A percentile compares a stretch with the other conserved stretches of the same genome.
These are phyloP conservation scores for Bryoerythrophyllum caledonicum DNA, from an alignment of 225 moss, liverwort and hornwort genomes.

Conservation along the genomic window DNA sequence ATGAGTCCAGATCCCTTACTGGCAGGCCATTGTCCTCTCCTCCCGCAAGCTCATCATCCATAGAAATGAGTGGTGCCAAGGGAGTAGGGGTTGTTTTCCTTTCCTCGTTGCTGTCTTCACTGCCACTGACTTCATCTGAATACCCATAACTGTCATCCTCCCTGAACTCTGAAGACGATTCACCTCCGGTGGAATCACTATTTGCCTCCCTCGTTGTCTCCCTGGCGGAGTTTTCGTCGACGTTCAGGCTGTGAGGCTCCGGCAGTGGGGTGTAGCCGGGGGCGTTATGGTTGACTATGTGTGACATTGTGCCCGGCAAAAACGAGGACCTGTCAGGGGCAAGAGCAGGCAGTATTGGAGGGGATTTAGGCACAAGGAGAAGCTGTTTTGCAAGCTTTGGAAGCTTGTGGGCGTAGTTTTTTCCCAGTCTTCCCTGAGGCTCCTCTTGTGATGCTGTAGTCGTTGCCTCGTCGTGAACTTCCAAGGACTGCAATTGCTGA, in stretches of 20 bases:
- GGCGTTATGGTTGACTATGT: conserved; percentile 89
- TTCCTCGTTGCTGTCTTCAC: conserved; percentile 50
- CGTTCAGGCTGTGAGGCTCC: conserved; percentile 66
- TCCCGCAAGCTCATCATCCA: conserved; percentile 46
- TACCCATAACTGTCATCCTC: conserved; percentile 39
- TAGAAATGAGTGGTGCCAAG: conserved; percentile 56
- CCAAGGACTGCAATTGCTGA: conserved; percentile 45
- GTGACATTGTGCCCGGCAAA: conserved; percentile 96
- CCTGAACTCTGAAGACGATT: conserved; percentile 50
- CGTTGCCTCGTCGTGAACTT: conserved; percentile 34
- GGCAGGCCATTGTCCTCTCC: conserved; percentile 33
- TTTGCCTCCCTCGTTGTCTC: conserved; percentile 32
- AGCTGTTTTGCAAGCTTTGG: conserved; percentile 62
- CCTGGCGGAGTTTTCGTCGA: conserved; percentile 26
- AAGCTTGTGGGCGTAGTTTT: conserved; percentile 29
- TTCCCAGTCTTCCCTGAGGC: conserved; percentile 21
- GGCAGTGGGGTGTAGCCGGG: conserved; percentile 84
- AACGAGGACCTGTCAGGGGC: conserved; percentile 81
- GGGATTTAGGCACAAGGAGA: conserved; percentile 73
- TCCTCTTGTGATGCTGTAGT: conserved; percentile 22
- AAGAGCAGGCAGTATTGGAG: conserved; percentile 70
- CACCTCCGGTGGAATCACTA: conserved; percentile 58
- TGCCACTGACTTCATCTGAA: conserved; percentile 53
- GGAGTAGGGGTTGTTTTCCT: conserved; percentile 17
- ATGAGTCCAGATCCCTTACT: conserved; percentile 67